Percentiles rank a stretch among this genome's conserved stretches.
phyloP scores from a whole-genome alignment of 1,284 basidiomycete species.

The Fomitopsis betulina region DNA sequence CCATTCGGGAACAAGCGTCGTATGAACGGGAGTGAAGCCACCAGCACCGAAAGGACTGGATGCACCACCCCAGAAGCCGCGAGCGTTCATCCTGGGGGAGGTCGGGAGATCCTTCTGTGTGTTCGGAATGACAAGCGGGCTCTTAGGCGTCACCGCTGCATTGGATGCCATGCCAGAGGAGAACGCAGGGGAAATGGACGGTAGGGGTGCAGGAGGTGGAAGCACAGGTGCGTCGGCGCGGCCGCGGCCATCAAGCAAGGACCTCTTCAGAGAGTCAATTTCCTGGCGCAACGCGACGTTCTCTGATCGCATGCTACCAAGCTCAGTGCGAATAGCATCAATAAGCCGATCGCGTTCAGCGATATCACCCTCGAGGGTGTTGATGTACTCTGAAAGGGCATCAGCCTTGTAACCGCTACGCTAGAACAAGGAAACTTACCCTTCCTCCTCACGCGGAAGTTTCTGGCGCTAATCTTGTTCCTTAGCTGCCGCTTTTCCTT shows the following conservation, averaged over 20 bases:
- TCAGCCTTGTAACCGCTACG: background rate
- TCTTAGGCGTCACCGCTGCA: slow-evolving; percentile 22
- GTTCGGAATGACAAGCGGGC: slow-evolving; percentile 61
- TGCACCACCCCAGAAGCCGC: slow-evolving; percentile 76
- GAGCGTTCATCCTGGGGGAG: slow-evolving; percentile 46
- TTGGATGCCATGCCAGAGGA: slow-evolving; percentile 19
- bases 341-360: slow-evolving; percentile 90
- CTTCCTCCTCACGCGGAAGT: slow-evolving; percentile 92
- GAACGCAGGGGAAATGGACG: slow-evolving; percentile 26
- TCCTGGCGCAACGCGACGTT: slow-evolving; percentile 84
- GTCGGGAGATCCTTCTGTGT: slow-evolving; percentile 80
- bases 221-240: slow-evolving; percentile 32
- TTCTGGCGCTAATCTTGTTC: slow-evolving; percentile 96
- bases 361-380: slow-evolving; percentile 90
- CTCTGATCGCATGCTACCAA: slow-evolving; percentile 76
- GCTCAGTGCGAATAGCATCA: slow-evolving; percentile 82
- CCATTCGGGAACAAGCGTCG: slow-evolving; percentile 69
- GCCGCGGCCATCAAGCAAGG: slow-evolving; percentile 59
- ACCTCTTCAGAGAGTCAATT: slow-evolving; percentile 79
- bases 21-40: slow-evolving; percentile 82
- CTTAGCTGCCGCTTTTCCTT: slow-evolving; percentile 96
- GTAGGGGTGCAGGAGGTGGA: slow-evolving; percentile 43
- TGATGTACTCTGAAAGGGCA: slow-evolving; percentile 73
- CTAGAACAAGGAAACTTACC: slow-evolving; percentile 40
- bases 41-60: slow-evolving; percentile 39